Evolutionary conservation across 1,284 basidiomycete species (phyloP), one percentile per base, ranked within the genome.

Genomic region (Naganishia liquefaciens): DNA sequence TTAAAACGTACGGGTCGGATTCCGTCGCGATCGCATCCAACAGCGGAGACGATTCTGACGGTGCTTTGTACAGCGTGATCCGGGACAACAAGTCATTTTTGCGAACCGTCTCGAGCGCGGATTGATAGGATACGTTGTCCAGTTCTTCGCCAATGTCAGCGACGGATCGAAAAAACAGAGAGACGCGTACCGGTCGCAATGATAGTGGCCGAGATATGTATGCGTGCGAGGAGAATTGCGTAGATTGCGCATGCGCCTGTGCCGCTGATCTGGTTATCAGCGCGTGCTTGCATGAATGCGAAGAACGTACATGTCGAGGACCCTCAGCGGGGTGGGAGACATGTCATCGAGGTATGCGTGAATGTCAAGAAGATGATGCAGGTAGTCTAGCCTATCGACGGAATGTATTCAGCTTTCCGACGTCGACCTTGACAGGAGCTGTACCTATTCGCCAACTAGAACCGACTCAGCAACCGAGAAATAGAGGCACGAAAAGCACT

Each of bases 161-260:
- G 47, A 17, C n/a, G 5, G 39, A 10, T 33, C 30, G 21, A 15
- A 6, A 30, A 19, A 2, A 2, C n/a, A 21, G 28, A 13, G 0
- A 27, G 19, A 54, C 21, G 33, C 23, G 21, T 3, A 58, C 33
- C 33, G 33, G 33, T 37, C 13, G 27, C 46, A 15, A 25, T 10
- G 3, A 49, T 7, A 21, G 21, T 9, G 21, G 43, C 91, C 23
- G 85, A 70, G 58, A 93, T 86, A 0, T 71, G 70, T 82, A 85
- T 74, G 2, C 78, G 81, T 72, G 87, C 88, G 0, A 84, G 84
- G 0, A 98, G 82, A 0, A 96, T 80, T 0, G 93, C 88, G 70
- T 97, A 98, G 68, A 98, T 93, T 0, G 86, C 90, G 0, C 90
- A 89, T 9, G 93, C 87, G 0, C 94, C 94, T 9, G 92, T 95